A percentile compares a stretch with the other conserved stretches of the same genome.
Evolutionary conservation across 2,329 filamentous ascomycete genomes (phyloP).

Genomic region (Aspergillus ochraceus): DNA sequence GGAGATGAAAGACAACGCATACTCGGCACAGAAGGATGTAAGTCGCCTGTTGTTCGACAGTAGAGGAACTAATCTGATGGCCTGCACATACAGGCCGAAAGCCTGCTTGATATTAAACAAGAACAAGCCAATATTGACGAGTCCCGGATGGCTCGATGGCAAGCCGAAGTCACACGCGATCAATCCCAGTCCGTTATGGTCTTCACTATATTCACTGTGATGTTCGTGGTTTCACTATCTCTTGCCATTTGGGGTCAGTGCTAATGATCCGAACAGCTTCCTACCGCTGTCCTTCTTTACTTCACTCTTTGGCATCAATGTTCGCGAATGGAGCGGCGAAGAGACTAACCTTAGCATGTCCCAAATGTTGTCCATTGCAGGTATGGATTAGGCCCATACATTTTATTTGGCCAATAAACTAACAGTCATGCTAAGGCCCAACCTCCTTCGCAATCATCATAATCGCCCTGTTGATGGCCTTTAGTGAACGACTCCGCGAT

Average conservation of each 20-base stretch:
- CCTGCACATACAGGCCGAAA: constrained; percentile 52
- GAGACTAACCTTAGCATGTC: constrained; percentile 37
- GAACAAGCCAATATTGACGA: constrained; percentile 67
- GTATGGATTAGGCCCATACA: constrained; percentile 12
- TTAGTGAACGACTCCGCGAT: constrained; percentile 42
- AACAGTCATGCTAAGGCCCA: constrained; percentile 25
- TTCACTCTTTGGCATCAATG: constrained; percentile 66
- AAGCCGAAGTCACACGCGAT: constrained; percentile 62
- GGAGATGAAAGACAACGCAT: constrained; percentile 61
- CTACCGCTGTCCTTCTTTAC: constrained; percentile 66
- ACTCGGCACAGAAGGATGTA: constrained; percentile 58
- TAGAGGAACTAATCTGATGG: neutral
- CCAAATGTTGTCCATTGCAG: constrained; percentile 29
- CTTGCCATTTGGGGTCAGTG: neutral
- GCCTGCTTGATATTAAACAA: constrained; percentile 66
- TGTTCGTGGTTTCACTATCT: constrained; percentile 35
- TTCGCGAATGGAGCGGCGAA: constrained; percentile 58
- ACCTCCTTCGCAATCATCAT: constrained; percentile 54
- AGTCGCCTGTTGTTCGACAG: constrained; percentile 13
- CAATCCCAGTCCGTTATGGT: constrained; percentile 63
- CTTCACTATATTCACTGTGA: constrained; percentile 62
- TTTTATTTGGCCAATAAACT: neutral
- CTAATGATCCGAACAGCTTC: constrained; percentile 39
- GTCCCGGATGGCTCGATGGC: constrained; percentile 61
- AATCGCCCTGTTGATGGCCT: constrained; percentile 56